These are phyloP conservation scores for Quillaja saponaria DNA, from an alignment of 306 rosid genomes.

Conservation along the genomic window DNA sequence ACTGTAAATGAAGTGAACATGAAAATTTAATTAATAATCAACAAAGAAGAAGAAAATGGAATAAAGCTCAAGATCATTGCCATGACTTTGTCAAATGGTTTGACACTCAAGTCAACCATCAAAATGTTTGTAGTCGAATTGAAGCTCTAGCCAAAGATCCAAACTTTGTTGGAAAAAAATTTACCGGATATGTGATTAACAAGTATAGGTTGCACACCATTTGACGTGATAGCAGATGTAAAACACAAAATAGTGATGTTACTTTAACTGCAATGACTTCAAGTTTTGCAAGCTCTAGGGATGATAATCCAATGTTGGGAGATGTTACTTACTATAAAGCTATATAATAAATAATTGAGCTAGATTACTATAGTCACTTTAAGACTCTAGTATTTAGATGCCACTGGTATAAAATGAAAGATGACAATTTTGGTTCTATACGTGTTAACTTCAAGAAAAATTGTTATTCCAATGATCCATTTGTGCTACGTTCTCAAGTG, in stretches of 20 bases:
- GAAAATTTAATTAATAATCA: neutral
- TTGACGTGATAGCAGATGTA: neutral
- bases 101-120: neutral
- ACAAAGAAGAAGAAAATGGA: neutral
- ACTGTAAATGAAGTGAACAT: neutral
- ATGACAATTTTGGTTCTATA: neutral
- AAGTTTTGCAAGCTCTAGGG: constrained; percentile 9
- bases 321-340: neutral
- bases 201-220: neutral
- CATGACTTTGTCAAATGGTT: constrained; percentile 3
- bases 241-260: constrained; percentile 12
- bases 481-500: constrained; percentile 11
- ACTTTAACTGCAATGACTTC: neutral
- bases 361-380: neutral
- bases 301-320: neutral
- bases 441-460: neutral
- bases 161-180: neutral
- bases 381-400: neutral
- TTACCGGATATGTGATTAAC: neutral
- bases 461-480: neutral
- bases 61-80: neutral
- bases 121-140: neutral
- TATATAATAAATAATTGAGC: neutral
- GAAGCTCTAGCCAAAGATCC: neutral
- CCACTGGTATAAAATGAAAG: constrained; percentile 2